These are phyloP conservation scores for Coniochaeta prunicola DNA, from an alignment of 2,329 filamentous ascomycete species.

Conservation along the genomic window DNA sequence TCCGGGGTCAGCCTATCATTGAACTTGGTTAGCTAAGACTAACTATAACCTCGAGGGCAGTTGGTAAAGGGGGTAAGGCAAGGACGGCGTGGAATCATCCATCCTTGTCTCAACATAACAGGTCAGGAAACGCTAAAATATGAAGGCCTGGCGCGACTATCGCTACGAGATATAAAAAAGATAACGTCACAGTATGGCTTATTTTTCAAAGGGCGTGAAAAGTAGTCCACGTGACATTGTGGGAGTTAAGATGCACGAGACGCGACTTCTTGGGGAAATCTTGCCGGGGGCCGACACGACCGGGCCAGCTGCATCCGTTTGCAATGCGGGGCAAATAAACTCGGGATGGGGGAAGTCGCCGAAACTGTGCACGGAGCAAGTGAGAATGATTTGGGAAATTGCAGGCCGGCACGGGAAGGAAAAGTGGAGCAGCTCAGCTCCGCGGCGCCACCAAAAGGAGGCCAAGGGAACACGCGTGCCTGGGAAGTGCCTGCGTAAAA, in stretches of 20 bases:
- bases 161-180: no score
- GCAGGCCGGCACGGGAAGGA: constrained; percentile 15
- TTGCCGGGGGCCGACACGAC: neutral
- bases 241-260: no score
- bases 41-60: neutral
- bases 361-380: constrained; percentile 11
- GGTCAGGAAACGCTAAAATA: no score
- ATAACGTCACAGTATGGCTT: no score
- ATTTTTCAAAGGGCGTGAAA: neutral
- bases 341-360: constrained; percentile 11
- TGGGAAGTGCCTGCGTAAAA: neutral
- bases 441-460: constrained; percentile 8
- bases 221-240: neutral
- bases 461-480: neutral
- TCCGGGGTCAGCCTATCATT: constrained; percentile 43
- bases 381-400: constrained; percentile 14
- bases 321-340: constrained; percentile 6
- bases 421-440: constrained; percentile 16
- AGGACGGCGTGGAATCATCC: neutral
- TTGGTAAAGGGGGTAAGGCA: neutral
- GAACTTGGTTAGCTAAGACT: neutral
- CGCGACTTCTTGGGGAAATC: neutral
- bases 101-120: no score
- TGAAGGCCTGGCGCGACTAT: no score
- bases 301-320: constrained; percentile 7